Evolutionary conservation across 1,284 basidiomycete species (phyloP).

Genomic region (Exobasidium rhododendri): DNA sequence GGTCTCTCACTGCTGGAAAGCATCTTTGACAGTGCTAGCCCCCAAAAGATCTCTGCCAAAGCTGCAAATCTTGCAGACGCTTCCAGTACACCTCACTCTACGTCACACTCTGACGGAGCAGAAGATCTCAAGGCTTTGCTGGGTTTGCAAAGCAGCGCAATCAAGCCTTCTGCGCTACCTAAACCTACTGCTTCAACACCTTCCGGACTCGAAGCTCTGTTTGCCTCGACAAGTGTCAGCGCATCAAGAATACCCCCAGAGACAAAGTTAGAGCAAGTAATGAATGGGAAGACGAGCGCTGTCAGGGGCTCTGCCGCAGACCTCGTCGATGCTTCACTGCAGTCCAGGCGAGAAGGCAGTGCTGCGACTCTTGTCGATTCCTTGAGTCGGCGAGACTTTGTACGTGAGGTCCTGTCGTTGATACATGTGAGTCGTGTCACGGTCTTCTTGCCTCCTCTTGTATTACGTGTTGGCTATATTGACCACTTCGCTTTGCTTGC

Average conservation of each 20-base stretch:
- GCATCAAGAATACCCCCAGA: slow-evolving; percentile 64
- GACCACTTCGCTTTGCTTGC: slow-evolving; percentile 3
- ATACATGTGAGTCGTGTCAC: slow-evolving; percentile 63
- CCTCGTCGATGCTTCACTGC: not conserved
- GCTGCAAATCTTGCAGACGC: slow-evolving; percentile 7
- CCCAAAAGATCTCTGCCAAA: not conserved
- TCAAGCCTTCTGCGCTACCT: slow-evolving; percentile 51
- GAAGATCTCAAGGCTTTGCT: slow-evolving; percentile 26
- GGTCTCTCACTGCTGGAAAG: slow-evolving; percentile 37
- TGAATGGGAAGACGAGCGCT: not conserved
- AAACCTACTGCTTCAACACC: slow-evolving; percentile 58
- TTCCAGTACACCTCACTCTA: slow-evolving; percentile 4
- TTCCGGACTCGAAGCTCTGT: slow-evolving; percentile 57
- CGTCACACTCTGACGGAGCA: slow-evolving; percentile 17
- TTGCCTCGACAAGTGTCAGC: slow-evolving; percentile 60
- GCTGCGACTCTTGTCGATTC: slow-evolving; percentile 25
- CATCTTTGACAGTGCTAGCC: slow-evolving; percentile 36
- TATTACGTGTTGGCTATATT: too few species aligned
- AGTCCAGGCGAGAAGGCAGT: not conserved
- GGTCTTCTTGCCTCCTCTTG: slow-evolving; percentile 1
- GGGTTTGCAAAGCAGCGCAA: slow-evolving; percentile 26
- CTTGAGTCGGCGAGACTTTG: slow-evolving; percentile 64
- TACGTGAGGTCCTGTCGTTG: slow-evolving; percentile 66
- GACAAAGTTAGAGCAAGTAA: slow-evolving; percentile 36
- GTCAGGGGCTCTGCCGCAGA: not conserved